phyloP scores from a whole-genome alignment of 305 asterid species.

The Ilex paraguariensis region DNA sequence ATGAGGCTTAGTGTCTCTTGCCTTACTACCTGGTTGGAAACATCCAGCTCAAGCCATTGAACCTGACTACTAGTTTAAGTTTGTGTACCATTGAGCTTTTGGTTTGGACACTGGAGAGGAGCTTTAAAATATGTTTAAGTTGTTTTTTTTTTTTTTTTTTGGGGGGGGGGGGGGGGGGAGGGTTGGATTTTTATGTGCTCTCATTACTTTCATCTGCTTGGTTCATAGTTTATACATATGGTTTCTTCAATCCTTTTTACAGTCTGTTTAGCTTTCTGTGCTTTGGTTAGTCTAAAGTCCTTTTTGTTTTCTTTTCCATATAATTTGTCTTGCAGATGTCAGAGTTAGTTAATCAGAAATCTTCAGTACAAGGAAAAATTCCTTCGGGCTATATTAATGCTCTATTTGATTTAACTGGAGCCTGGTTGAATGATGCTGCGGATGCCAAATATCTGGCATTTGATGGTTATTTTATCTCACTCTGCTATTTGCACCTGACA shows the following conservation, averaged over 20 bases:
- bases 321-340: conserved; percentile 67
- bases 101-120: too few species aligned
- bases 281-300: not conserved
- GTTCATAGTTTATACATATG: too few species aligned
- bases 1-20: too few species aligned
- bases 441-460: conserved; percentile 80
- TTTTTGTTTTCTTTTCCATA: not conserved
- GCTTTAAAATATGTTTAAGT: not conserved
- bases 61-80: too few species aligned
- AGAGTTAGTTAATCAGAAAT: conserved; percentile 84
- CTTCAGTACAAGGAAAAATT: conserved; percentile 88
- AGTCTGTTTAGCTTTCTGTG: not conserved
- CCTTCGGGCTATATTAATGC: conserved; percentile 94
- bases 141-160: not conserved
- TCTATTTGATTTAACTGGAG: conserved; percentile 81
- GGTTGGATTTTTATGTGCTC: too few species aligned
- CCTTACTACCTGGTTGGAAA: too few species aligned
- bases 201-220: conserved; percentile 1
- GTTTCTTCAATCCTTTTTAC: too few species aligned
- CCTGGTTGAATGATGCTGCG: conserved; percentile 89
- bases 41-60: too few species aligned
- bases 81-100: too few species aligned
- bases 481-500: conserved; percentile 79
- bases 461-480: conserved; percentile 92
- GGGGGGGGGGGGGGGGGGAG: not conserved